Base-by-base conservation (phyloP, 2,329 filamentous ascomycete genomes). In the Stagonosporopsis tanaceti region DNA sequence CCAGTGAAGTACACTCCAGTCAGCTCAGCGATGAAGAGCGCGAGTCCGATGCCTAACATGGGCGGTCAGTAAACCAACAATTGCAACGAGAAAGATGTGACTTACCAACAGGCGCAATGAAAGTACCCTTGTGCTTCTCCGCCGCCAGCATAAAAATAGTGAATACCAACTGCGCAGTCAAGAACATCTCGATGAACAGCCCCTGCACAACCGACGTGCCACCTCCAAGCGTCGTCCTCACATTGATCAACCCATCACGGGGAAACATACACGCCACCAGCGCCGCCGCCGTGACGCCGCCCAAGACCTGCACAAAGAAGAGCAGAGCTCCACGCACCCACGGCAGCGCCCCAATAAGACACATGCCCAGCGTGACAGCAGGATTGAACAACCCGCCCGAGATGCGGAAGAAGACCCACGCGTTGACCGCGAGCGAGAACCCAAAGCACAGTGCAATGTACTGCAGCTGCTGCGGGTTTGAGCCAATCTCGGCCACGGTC, bases 31-130 rank as follows among this genome's bases (percentile, higher is more conserved):
- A 91, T 81, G 73, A 92, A 91, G 56, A 92, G 82, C 0, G 88
- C 81, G 6, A 90, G 76, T 2, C 89, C 90, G 64, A 57, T 57
- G 5, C 54, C 54, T 57, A 20, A 3, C 12, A 11, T 28, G 17
- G 22, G 17, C 8, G 9, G 37, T 39, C n/a, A 39, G 37, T 11
- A 22, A 2, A 12, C 12, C 14, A 11, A 39, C 12, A 3, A 22
- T 4, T 12, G 6, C 37, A 6, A 22, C 3, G 14, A 11, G 14
- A 15, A 6, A 15, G 15, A 12, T 7, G 6, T 8, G 3, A 45
- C 54, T 91, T 90, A 17, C 86, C 88, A 5, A 91, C 76, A 0
- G 89, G 89, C 6, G 79, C 79, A 50, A 81, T 76, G 60, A 79
- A 80, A 6, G 78, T 81, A n/a, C 74, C 77, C 77, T 92, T 91